These are phyloP conservation scores for Fomitopsis pinicola DNA, from an alignment of 1,284 basidiomycete species.

Conservation along the genomic window DNA sequence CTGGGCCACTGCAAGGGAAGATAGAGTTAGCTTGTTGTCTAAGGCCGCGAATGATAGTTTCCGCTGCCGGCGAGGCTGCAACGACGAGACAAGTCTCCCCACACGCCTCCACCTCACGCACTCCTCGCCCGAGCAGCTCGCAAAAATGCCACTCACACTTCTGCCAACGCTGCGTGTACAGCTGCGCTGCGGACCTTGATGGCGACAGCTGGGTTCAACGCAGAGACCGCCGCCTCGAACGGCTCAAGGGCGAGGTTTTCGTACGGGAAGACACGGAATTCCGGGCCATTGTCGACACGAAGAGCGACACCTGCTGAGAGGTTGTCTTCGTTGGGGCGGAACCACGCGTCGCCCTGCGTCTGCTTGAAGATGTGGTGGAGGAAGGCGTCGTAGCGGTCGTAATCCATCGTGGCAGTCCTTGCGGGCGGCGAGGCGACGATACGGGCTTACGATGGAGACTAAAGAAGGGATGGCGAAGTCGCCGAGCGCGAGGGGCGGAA, in stretches of 20 bases:
- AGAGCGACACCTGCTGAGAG: conserved; percentile 61
- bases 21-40: background rate
- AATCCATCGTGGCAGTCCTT: conserved; percentile 31
- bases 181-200: conserved; percentile 78
- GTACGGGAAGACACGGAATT: conserved; percentile 71
- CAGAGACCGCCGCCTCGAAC: conserved; percentile 68
- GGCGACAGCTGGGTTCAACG: conserved; percentile 77
- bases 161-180: conserved; percentile 73
- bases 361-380: conserved; percentile 54
- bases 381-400: conserved; percentile 47
- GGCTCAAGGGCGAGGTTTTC: conserved; percentile 63
- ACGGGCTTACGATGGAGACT: background rate
- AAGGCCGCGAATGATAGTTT: background rate
- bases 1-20: conserved; percentile 33
- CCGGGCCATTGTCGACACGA: conserved; percentile 46
- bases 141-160: conserved; percentile 46
- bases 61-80: background rate
- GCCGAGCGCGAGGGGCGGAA: background rate
- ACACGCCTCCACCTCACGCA: background rate
- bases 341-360: conserved; percentile 58
- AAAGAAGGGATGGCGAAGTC: background rate
- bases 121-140: background rate
- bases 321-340: conserved; percentile 46
- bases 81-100: background rate
- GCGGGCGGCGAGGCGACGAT: background rate